phyloP scores from a whole-genome alignment of 495 filamentous ascomycete species.

The Aspergillus carlsbadensis region DNA sequence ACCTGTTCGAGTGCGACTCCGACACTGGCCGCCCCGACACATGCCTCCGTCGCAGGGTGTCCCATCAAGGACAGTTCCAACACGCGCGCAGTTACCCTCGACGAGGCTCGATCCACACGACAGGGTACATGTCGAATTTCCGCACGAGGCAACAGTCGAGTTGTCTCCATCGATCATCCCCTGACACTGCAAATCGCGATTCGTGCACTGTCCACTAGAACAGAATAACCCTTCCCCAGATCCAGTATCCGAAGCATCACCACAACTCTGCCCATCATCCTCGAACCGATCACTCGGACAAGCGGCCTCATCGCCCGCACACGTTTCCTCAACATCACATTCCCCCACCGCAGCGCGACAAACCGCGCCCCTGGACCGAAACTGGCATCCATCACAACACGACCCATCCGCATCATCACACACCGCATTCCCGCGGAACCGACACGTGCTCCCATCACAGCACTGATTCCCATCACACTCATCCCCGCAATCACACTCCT shows the following conservation, averaged over 20 bases:
- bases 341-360: constrained; percentile 70
- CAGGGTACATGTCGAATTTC: constrained; percentile 72
- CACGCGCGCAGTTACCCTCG: constrained; percentile 65
- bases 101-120: constrained; percentile 59
- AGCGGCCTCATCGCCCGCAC: constrained; percentile 60
- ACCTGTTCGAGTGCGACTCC: background rate
- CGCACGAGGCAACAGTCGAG: constrained; percentile 10
- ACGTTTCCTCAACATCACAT: constrained; percentile 79
- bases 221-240: constrained; percentile 62
- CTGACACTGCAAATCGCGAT: constrained; percentile 54
- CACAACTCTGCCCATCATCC: constrained; percentile 64
- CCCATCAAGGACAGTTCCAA: constrained; percentile 80
- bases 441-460: constrained; percentile 83
- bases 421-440: constrained; percentile 64
- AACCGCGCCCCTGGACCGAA: constrained; percentile 57
- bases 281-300: constrained; percentile 67
- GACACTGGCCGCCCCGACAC: constrained; percentile 67
- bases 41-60: constrained; percentile 73
- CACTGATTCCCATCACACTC: constrained; percentile 63
- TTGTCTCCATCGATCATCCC: background rate
- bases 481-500: constrained; percentile 90
- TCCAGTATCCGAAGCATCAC: constrained; percentile 36
- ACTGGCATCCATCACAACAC: constrained; percentile 75
- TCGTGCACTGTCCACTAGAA: constrained; percentile 84
- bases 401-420: constrained; percentile 82